Evolutionary conservation across 345 rosid species (phyloP), one percentile per base, ranked within the genome.

Genomic region (Euphorbia lathyris): DNA sequence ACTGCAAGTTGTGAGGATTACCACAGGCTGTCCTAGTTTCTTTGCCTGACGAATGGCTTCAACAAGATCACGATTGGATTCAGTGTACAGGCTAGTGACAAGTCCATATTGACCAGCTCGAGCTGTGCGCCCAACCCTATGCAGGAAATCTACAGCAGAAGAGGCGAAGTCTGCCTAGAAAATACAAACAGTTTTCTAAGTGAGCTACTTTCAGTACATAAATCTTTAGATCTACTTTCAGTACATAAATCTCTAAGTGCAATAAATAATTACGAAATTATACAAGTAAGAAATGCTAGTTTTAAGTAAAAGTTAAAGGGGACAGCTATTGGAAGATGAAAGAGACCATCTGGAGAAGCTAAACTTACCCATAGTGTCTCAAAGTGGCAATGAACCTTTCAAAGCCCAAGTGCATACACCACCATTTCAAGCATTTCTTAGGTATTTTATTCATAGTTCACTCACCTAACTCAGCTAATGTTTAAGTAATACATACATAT

Each of bases 111-210:
- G 96, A 66, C 98, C 98, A 69, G 97, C 98, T 67, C 97, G 87
- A 79, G 96, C 98, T 75, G 98, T 94, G 58, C 97, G 86, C 50
- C 97, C 97, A 61, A 95, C 82, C 82, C 99, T 87, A 74, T 95
- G 99, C 86, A 95, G 85, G 77, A 88, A 92, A 82, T 91, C 96
- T 34, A 94, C 97, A 7, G 97, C 97, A 65, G 88, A 91, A 51
- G 96, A 88, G 0, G 99, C 89, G 81, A 92, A 95, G 72, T 95
- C 97, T 30, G 99, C 99, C 99, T 95, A 89, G 51, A 88, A 75
- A 22, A 76, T 71, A 56, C n/a, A 69, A 73, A 74, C 34, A 67
- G 58, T 9, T 53, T 29, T 16, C 65, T 65, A 23, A 67, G 66
- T 71, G 22, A 71, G 69, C 36, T 57, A 42, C 47, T 14, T 4